A percentile compares a stretch with the other conserved stretches of the same genome.
Conservation (phyloP, 208 protist species). For the Trypanosoma caninum region DNA sequence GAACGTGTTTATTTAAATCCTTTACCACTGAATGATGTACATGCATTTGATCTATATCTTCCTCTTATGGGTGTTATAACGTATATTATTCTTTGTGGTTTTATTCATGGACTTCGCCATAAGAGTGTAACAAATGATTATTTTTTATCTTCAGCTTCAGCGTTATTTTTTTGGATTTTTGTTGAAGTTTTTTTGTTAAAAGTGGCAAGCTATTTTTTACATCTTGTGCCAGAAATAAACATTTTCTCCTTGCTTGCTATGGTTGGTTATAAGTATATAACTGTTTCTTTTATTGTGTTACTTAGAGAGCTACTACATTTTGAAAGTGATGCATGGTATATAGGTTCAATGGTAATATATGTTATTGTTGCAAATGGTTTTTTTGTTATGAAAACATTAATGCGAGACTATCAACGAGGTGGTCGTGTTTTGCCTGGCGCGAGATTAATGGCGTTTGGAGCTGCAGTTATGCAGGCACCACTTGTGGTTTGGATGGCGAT, state of each 20-base stretch:
- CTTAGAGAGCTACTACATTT: conserved; percentile 31
- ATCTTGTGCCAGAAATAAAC: conserved; percentile 27
- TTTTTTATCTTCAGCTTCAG: conserved; percentile 46
- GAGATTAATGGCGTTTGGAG: conserved; percentile 44
- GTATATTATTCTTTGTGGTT: conserved; percentile 70
- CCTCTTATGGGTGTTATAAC: conserved; percentile 80
- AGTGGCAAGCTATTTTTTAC: conserved; percentile 34
- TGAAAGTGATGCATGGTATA: conserved; percentile 10
- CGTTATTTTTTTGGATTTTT: conserved; percentile 46
- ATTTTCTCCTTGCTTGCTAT: conserved; percentile 52
- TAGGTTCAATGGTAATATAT: conserved; percentile 40
- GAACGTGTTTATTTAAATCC: conserved; percentile 5
- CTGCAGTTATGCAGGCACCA: conserved; percentile 39
- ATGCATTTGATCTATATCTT: conserved; percentile 79
- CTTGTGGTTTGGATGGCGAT: conserved; percentile 52
- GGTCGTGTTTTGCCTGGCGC: conserved; percentile 43
- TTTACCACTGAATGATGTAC: conserved; percentile 51
- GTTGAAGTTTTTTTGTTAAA: conserved; percentile 55
- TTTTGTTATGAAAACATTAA: conserved; percentile 37
- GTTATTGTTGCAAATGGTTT: conserved; percentile 37
- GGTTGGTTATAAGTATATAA: conserved; percentile 79
- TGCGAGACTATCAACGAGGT: conserved; percentile 30
- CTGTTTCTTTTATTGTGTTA: conserved; percentile 50
- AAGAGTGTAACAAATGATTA: conserved; percentile 47
- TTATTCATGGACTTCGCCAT: conserved; percentile 40